Conservation (phyloP, 805 yeast species). For the Wilhelminamyces savonicus region DNA sequence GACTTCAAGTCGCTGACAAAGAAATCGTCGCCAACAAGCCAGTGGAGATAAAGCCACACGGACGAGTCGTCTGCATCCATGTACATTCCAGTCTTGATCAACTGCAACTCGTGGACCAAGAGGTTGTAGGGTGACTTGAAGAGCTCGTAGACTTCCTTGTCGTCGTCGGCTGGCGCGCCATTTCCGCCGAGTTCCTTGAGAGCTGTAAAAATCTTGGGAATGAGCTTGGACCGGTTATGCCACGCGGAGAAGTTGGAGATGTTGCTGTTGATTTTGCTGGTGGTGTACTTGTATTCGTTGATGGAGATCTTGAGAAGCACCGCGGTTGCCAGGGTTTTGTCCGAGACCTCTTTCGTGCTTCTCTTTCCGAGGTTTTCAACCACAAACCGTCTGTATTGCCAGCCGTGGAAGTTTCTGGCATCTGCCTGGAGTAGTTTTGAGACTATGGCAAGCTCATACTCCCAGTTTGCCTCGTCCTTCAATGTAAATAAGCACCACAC, state of each 20-base stretch:
- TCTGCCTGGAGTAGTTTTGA: slow-evolving; percentile 64
- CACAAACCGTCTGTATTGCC: slow-evolving; percentile 86
- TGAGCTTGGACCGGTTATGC: slow-evolving; percentile 78
- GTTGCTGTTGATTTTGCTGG: slow-evolving; percentile 69
- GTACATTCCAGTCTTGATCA: slow-evolving; percentile 76
- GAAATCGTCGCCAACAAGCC: slow-evolving; percentile 55
- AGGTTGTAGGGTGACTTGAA: slow-evolving; percentile 29
- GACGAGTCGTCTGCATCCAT: slow-evolving; percentile 95
- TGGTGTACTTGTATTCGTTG: slow-evolving; percentile 71
- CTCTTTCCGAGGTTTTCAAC: slow-evolving; percentile 34
- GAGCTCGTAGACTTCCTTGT: slow-evolving; percentile 5
- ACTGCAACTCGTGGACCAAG: slow-evolving; percentile 52
- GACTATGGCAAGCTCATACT: slow-evolving; percentile 63
- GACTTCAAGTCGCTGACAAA: slow-evolving; percentile 20
- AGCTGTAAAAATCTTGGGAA: slow-evolving; percentile 43
- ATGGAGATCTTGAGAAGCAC: slow-evolving; percentile 22
- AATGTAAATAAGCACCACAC: slow-evolving; percentile 60
- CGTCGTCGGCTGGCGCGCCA: background rate
- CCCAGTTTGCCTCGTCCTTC: slow-evolving; percentile 53
- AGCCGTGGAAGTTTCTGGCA: slow-evolving; percentile 86
- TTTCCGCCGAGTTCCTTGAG: slow-evolving; percentile 1
- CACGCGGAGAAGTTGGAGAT: slow-evolving; percentile 94
- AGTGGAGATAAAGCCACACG: slow-evolving; percentile 81
- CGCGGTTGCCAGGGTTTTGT: slow-evolving; percentile 1
- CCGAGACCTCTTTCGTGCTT: background rate